Percentiles rank a stretch among this genome's conserved stretches.
Conservation (phyloP, 2,329 filamentous ascomycete genomes). For the Grosmannia serpens region DNA sequence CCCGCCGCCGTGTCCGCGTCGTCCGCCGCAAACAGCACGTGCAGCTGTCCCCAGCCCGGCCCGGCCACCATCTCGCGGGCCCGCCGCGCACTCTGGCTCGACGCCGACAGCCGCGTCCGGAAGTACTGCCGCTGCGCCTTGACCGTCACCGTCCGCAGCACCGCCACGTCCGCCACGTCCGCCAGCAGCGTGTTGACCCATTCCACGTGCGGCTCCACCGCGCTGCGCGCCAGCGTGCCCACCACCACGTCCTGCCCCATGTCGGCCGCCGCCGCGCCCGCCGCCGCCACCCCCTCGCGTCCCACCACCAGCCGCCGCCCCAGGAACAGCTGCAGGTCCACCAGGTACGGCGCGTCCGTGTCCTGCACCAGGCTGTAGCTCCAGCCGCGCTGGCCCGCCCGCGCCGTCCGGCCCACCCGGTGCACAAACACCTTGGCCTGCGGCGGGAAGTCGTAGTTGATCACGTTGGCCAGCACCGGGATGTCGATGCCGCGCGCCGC, state of each 20-base stretch:
- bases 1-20: not conserved
- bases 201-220: constrained; percentile 66
- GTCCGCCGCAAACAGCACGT: constrained; percentile 60
- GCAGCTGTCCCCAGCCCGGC: constrained; percentile 60
- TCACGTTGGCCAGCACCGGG: constrained; percentile 86
- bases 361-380: constrained; percentile 86
- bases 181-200: constrained; percentile 69
- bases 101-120: constrained; percentile 81
- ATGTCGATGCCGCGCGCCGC: constrained; percentile 97
- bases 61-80: constrained; percentile 65
- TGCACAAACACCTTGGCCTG: constrained; percentile 97
- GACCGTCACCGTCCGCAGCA: constrained; percentile 59
- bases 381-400: constrained; percentile 89
- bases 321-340: constrained; percentile 90
- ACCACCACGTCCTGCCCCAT: constrained; percentile 78
- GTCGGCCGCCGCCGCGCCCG: constrained; percentile 27
- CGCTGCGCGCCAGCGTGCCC: constrained; percentile 61
- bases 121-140: constrained; percentile 93
- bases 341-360: constrained; percentile 77
- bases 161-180: constrained; percentile 62
- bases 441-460: constrained; percentile 96
- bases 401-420: constrained; percentile 86
- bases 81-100: constrained; percentile 78
- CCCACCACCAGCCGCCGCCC: constrained; percentile 74
- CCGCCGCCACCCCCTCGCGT: constrained; percentile 46